A percentile compares a stretch with the other conserved stretches of the same genome.
These are phyloP conservation scores for Hepatocystis sp. DNA, from an alignment of 169 alveolate species.

Conservation along the genomic window DNA sequence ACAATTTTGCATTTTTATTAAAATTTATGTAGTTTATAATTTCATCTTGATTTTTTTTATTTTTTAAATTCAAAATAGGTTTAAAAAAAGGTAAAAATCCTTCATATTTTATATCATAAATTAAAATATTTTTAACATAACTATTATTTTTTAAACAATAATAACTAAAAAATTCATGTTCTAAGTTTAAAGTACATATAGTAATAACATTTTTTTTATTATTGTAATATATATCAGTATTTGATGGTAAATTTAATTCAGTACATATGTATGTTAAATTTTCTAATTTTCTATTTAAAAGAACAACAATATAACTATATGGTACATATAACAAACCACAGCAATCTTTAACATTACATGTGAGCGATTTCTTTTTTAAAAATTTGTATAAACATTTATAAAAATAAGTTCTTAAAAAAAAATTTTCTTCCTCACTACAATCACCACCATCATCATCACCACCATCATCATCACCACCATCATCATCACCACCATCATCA, in stretches of 20 bases:
- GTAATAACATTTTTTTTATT: constrained; percentile 83
- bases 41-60: constrained; percentile 38
- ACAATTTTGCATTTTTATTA: constrained; percentile 42
- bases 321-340: constrained; percentile 85
- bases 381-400: constrained; percentile 62
- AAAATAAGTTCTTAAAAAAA: constrained; percentile 12
- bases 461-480: no score
- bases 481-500: no score
- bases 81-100: constrained; percentile 83
- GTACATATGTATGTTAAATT: constrained; percentile 79
- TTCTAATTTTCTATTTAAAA: constrained; percentile 79
- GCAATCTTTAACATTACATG: constrained; percentile 81
- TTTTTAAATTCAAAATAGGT: constrained; percentile 73
- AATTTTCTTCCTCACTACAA: not conserved
- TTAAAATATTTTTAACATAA: constrained; percentile 72
- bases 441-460: not conserved
- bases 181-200: constrained; percentile 77
- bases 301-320: constrained; percentile 81
- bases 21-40: constrained; percentile 30
- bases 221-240: constrained; percentile 85
- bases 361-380: constrained; percentile 28
- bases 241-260: constrained; percentile 78
- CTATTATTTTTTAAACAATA: constrained; percentile 77
- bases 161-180: constrained; percentile 81
- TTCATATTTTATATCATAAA: constrained; percentile 61